A percentile compares a stretch with the other conserved stretches of the same genome.
These are phyloP conservation scores for Vitis amurensis DNA, from an alignment of 164 flowering plant genomes.

Conservation along the genomic window DNA sequence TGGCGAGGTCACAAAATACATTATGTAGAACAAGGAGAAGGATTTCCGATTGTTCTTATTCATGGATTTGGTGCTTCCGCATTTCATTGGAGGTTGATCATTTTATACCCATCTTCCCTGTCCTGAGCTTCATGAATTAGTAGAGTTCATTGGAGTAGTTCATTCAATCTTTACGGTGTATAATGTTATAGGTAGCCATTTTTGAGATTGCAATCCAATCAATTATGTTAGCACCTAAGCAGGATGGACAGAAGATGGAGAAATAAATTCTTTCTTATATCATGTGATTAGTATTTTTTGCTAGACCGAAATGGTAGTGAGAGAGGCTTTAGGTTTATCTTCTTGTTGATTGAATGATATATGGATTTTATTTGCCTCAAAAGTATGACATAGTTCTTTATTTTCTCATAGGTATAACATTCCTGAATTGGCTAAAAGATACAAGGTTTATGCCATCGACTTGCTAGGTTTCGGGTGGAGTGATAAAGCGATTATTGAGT, in stretches of 20 bases:
- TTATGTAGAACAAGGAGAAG: slow-evolving; percentile 90
- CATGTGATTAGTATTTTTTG: not conserved
- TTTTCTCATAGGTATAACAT: slow-evolving; percentile 70
- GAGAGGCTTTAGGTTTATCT: not conserved
- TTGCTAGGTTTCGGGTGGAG: slow-evolving; percentile 99
- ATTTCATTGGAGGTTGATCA: slow-evolving; percentile 88
- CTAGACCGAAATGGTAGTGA: slow-evolving; percentile 1
- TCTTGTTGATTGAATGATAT: not conserved
- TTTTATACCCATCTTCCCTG: not conserved
- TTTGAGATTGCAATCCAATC: too few species aligned
- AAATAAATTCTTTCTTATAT: too few species aligned
- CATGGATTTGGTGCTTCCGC: slow-evolving; percentile 99
- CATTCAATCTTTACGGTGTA: not conserved
- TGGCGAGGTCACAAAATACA: slow-evolving; percentile 92
- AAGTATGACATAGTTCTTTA: too few species aligned
- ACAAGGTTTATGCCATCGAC: slow-evolving; percentile 94
- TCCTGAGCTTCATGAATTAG: not conserved
- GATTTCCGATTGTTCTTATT: slow-evolving; percentile 78
- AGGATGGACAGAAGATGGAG: too few species aligned
- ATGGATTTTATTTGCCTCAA: not conserved
- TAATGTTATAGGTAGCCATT: not conserved
- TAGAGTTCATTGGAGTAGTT: not conserved
- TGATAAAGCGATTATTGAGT: slow-evolving; percentile 86
- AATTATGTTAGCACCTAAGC: too few species aligned
- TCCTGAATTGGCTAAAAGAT: slow-evolving; percentile 79